phyloP scores from a whole-genome alignment of 108 stramenopile genomes.

The Cylindrotheca closterium region DNA sequence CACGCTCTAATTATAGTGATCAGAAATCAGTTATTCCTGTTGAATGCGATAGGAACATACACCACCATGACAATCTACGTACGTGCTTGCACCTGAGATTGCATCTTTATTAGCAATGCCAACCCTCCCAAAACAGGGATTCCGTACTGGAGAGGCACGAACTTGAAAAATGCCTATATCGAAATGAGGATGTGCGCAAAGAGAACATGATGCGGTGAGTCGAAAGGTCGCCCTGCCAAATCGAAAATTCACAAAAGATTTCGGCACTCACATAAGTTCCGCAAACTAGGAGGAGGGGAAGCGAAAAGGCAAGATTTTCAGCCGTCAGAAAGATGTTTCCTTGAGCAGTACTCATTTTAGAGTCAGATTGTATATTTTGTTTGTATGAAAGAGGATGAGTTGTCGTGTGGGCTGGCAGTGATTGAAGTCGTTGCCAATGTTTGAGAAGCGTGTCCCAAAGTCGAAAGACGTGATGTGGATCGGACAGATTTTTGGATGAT shows the following conservation, averaged over 20 bases:
- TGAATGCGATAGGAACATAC: no score
- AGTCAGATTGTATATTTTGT: no score
- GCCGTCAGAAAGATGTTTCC: constrained; percentile 57
- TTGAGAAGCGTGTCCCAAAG: no score
- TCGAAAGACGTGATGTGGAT: no score
- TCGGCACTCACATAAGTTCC: constrained; percentile 40
- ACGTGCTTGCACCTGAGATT: constrained; percentile 36
- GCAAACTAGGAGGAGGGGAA: constrained; percentile 48
- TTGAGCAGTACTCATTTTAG: constrained; percentile 16
- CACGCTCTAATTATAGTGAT: constrained; percentile 22
- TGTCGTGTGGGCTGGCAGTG: no score
- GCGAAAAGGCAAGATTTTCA: constrained; percentile 56
- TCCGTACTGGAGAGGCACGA: constrained; percentile 40
- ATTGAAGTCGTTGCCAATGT: no score
- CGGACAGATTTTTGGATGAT: no score
- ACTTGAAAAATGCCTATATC: constrained; percentile 49
- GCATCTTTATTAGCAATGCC: constrained; percentile 21
- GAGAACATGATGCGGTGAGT: neutral
- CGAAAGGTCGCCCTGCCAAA: neutral
- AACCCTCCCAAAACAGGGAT: constrained; percentile 33
- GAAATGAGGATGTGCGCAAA: neutral
- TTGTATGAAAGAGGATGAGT: no score
- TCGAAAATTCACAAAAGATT: neutral
- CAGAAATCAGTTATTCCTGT: no score
- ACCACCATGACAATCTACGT: no score